Base-by-base conservation (phyloP, 2,329 filamentous ascomycete genomes). In the Aspergillus sp. region DNA sequence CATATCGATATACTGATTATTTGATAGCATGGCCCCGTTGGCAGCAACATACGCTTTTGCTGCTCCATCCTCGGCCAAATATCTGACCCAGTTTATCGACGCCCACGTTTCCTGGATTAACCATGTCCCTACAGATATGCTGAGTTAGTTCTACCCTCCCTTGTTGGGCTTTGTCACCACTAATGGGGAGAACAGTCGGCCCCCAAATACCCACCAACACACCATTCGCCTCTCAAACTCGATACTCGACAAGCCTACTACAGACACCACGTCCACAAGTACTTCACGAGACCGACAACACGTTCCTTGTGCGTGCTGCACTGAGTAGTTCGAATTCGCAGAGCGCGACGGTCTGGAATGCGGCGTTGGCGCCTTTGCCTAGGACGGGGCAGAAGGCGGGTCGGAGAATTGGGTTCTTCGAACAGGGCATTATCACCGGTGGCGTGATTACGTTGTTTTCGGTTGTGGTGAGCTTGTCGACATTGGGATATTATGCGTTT, bases 11-110 rank as follows among this genome's bases (percentile, higher is more conserved):
- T 14, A n/a, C 12, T 51, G 31, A 50, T 45, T 6, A 6, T n/a
- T 36, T 6, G 26, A 14, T 22, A 72, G 66, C 12, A 63, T 65
- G 56, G 68, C 65, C 50, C 69, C 75, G 0, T 65, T 82, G 1
- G 71, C 80, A 0, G 82, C 82, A 20, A 75, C 80, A 2, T 87
- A 85, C 64, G 75, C 83, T 61, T 88, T 86, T 67, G 80, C 80
- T 10, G 74, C 75, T 22, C 75, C 80, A 0, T 62, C 75, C 1
- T 73, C 81, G 2, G 83, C 80, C 16, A 88, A 88, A 68, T 89
- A 88, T 62, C 75, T 88, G 4, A 77, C 79, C 7, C 84, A 88
- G 63, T 86, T 84, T 69, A 73, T 87, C 39, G 66, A 77, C 9
- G 76, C 84, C 2, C 73, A 81, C 12, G 68, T 80, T 0, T 81